Evolutionary conservation across 257 asterid species (phyloP), one percentile per base, ranked within the genome.

Genomic region (Petunia axillaris): DNA sequence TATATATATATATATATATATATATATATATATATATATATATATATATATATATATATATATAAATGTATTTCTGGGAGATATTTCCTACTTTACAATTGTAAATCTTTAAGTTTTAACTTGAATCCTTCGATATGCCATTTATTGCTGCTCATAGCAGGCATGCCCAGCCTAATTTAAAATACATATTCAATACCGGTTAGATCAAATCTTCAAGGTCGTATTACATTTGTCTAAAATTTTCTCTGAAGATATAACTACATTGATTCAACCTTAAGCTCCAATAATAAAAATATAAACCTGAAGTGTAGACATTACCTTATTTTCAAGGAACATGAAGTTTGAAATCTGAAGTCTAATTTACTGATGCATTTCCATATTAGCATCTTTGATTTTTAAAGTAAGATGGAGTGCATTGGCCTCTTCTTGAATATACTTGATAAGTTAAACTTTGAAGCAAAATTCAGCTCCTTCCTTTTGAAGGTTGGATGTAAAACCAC

Each of bases 371-470:
- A 25, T 25, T 25, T 25, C 25, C 25, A 25, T 25, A 25, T 25
- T 25, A 25, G 25, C 25, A 25, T 48, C 60, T 71, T 48, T 35
- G 35, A 48, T 71, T 48, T 25, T 25, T 46, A 48, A 48, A 46
- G 6, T 48, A 10, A 35, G 16, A 46, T 48, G 77, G 41, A 4
- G 60, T 25, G 44, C 25, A 2, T 48, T 0, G 39, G 44, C 25
- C 59, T 71, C 25, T 71, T 71, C 6, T 71, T 71, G 77, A 48
- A 48, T 46, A 46, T 48, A 71, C 48, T 71, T 10, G 60, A 35
- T 11, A 48, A 50, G 43, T 0, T 5, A 25, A 0, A 35, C 0
- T 11, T 71, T 48, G 60, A 71, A 48, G 60, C 35, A 71, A 71
- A 71, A 71, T 71, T 48, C 44, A 71, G 11, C 77, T 11, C 44